phyloP scores from a whole-genome alignment of 1,284 basidiomycete genomes.

The Tilletia setariae region DNA sequence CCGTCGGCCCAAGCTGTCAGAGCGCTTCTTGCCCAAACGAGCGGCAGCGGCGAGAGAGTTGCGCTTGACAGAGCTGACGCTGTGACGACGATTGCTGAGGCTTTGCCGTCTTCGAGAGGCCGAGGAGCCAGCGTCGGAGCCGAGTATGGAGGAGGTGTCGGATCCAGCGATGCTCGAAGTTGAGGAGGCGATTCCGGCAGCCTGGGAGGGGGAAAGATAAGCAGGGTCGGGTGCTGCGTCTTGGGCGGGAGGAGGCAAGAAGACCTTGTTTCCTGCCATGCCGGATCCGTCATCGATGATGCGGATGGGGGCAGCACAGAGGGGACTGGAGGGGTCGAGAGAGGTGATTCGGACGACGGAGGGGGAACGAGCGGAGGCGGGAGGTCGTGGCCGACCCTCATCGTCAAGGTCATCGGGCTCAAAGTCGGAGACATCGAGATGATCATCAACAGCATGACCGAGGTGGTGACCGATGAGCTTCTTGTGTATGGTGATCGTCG shows the following conservation, averaged over 20 bases:
- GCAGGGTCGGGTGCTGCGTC: constrained; percentile 10
- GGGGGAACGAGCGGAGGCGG: background rate
- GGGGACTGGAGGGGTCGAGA: constrained; percentile 40
- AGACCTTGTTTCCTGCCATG: constrained; percentile 19
- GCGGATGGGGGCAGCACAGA: constrained; percentile 38
- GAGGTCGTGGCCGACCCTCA: background rate
- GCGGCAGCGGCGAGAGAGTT: background rate
- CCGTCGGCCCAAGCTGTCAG: background rate
- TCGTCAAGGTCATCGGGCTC: constrained; percentile 12
- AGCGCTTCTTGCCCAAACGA: background rate
- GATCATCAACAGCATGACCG: background rate
- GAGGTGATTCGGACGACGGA: constrained; percentile 37
- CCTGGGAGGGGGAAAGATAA: constrained; percentile 10
- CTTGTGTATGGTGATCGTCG: constrained; percentile 16
- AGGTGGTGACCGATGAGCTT: constrained; percentile 14
- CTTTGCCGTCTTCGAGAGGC: no score
- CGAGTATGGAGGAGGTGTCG: background rate
- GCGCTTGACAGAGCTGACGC: background rate
- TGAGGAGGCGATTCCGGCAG: background rate
- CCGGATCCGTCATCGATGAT: constrained; percentile 33
- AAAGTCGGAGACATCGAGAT: constrained; percentile 11
- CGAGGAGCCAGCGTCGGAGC: background rate
- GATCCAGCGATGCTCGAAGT: constrained; percentile 6
- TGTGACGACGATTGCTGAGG: background rate
- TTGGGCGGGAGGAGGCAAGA: constrained; percentile 26